Conservation (phyloP, 805 yeast genomes). For the Cyberlindnera euphorbiae region DNA sequence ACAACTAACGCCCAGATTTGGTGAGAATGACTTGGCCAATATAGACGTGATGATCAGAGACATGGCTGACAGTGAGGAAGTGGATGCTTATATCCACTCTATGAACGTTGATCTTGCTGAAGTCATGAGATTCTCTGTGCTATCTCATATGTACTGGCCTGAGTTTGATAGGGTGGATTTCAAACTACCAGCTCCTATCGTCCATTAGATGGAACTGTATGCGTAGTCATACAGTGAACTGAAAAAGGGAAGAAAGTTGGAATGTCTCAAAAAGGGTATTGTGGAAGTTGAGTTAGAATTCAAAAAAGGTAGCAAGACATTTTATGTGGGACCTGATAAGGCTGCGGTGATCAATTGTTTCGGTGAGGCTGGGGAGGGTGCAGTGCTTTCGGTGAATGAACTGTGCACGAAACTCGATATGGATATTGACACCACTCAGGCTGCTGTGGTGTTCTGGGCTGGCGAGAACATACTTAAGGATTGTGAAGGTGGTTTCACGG, state of each 20-base stretch:
- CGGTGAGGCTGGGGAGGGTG: slow-evolving; percentile 25
- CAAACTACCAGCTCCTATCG: slow-evolving; percentile 43
- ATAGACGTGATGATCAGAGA: slow-evolving; percentile 85
- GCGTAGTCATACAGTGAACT: slow-evolving; percentile 35
- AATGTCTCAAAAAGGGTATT: slow-evolving; percentile 52
- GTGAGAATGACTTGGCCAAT: slow-evolving; percentile 57
- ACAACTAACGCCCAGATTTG: slow-evolving; percentile 58
- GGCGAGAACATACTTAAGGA: slow-evolving; percentile 44
- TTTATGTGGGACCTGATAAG: slow-evolving; percentile 61
- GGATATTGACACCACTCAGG: slow-evolving; percentile 35
- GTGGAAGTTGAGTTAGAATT: slow-evolving; percentile 58
- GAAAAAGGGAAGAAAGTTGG: slow-evolving; percentile 56
- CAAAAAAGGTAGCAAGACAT: slow-evolving; percentile 35
- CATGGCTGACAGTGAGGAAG: slow-evolving; percentile 48
- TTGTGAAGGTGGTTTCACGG: slow-evolving; percentile 24
- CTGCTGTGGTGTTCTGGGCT: slow-evolving; percentile 58
- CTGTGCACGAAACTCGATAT: slow-evolving; percentile 37
- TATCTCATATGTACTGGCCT: slow-evolving; percentile 86
- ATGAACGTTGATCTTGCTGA: slow-evolving; percentile 18
- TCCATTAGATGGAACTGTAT: slow-evolving; percentile 39
- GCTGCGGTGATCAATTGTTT: slow-evolving; percentile 60
- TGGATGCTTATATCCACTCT: slow-evolving; percentile 36
- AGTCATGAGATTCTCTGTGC: slow-evolving; percentile 49
- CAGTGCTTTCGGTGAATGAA: slow-evolving; percentile 27
- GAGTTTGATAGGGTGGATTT: slow-evolving; percentile 25